These are phyloP conservation scores for Zizania palustris DNA, from an alignment of 202 grass and related monocot genomes.

Conservation along the genomic window DNA sequence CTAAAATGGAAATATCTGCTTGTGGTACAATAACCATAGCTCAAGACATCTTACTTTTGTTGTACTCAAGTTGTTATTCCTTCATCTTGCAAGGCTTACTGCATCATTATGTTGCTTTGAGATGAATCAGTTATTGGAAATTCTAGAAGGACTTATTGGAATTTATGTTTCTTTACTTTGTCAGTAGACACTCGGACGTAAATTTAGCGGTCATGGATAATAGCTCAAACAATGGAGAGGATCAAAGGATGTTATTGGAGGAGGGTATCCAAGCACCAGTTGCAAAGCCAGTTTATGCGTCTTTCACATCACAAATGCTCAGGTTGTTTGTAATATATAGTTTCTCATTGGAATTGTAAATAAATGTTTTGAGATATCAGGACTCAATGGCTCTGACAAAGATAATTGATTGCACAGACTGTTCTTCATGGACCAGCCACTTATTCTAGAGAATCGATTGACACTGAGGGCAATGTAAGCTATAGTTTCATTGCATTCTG, in stretches of 20 bases:
- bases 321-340: slow-evolving; percentile 51
- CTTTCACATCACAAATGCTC: slow-evolving; percentile 66
- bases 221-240: slow-evolving; percentile 60
- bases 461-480: slow-evolving; percentile 88
- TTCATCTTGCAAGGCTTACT: slow-evolving; percentile 28
- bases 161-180: slow-evolving; percentile 41
- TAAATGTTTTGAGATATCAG: slow-evolving; percentile 38
- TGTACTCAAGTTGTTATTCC: not conserved
- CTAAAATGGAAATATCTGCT: slow-evolving; percentile 11
- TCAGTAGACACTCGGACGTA: slow-evolving; percentile 76
- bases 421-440: slow-evolving; percentile 69
- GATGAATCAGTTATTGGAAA: slow-evolving; percentile 9
- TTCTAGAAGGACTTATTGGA: slow-evolving; percentile 36
- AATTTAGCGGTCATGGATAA: slow-evolving; percentile 81
- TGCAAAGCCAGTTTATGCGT: slow-evolving; percentile 60
- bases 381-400: slow-evolving; percentile 33
- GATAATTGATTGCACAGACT: slow-evolving; percentile 58
- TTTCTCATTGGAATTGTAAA: slow-evolving; percentile 22
- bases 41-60: slow-evolving; percentile 26
- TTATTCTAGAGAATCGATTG: slow-evolving; percentile 81
- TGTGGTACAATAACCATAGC: slow-evolving; percentile 18
- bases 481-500: slow-evolving; percentile 34
- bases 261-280: slow-evolving; percentile 59
- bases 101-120: slow-evolving; percentile 39
- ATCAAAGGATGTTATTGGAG: slow-evolving; percentile 65